These are phyloP conservation scores for Gomphus sp. DNA, from an alignment of 1,284 basidiomycete species.

Conservation along the genomic window DNA sequence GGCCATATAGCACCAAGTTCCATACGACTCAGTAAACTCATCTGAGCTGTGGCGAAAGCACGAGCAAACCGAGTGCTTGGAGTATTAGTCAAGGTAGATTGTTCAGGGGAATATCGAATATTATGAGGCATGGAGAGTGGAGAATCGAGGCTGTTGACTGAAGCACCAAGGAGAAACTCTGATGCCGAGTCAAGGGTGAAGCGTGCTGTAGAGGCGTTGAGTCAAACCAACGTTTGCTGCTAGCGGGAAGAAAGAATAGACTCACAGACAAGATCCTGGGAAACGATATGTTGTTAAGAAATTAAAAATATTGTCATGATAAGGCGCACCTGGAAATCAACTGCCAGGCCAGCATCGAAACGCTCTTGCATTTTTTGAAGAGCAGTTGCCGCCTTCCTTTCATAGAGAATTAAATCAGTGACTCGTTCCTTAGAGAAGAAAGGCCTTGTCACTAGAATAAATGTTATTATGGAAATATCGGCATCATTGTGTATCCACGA, in stretches of 20 bases:
- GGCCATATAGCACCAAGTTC: conserved; percentile 37
- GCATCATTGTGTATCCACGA: background rate
- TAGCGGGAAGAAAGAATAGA: background rate
- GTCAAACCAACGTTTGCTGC: background rate
- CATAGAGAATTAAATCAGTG: conserved; percentile 45
- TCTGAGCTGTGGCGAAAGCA: conserved; percentile 27
- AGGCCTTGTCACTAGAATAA: conserved; percentile 37
- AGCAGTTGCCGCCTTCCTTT: conserved; percentile 32
- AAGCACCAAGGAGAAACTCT: conserved; percentile 25
- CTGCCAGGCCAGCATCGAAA: conserved; percentile 31
- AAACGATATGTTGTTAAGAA: background rate
- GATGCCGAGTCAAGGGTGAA: conserved; percentile 49
- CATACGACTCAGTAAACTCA: conserved; percentile 27
- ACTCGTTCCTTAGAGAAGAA: conserved; percentile 46
- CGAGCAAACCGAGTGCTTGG: conserved; percentile 16
- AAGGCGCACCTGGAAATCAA: conserved; percentile 39
- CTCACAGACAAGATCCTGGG: conserved; percentile 5
- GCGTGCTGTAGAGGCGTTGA: conserved; percentile 19
- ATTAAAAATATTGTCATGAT: background rate
- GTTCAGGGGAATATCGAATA: conserved; percentile 28
- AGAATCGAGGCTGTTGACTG: conserved; percentile 1
- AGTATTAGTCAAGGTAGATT: conserved; percentile 28
- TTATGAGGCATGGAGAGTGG: conserved; percentile 30
- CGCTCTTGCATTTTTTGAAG: conserved; percentile 33
- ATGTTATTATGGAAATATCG: background rate